phyloP scores from a whole-genome alignment of 2,329 filamentous ascomycete genomes.

The Emergomyces orientalis region DNA sequence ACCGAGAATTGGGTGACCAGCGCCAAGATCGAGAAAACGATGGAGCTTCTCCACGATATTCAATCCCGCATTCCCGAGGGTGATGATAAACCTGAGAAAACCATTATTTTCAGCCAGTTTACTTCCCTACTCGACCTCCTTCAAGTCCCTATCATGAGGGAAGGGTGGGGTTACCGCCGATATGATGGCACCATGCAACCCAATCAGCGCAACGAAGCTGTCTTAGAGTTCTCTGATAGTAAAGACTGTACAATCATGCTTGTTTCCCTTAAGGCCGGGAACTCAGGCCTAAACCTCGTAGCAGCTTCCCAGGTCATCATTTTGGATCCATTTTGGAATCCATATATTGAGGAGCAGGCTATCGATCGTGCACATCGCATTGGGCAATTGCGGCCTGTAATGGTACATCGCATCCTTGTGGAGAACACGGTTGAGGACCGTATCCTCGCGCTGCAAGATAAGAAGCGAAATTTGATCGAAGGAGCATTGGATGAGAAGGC shows the following conservation, averaged over 20 bases:
- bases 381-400: slow-evolving; percentile 64
- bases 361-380: slow-evolving; percentile 85
- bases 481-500: slow-evolving; percentile 70
- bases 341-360: slow-evolving; percentile 84
- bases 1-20: slow-evolving; percentile 62
- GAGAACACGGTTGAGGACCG: slow-evolving; percentile 76
- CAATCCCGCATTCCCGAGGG: slow-evolving; percentile 23
- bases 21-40: slow-evolving; percentile 61
- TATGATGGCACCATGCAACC: slow-evolving; percentile 71
- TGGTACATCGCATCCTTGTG: slow-evolving; percentile 71
- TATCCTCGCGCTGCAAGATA: slow-evolving; percentile 67
- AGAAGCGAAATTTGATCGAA: slow-evolving; percentile 68
- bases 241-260: slow-evolving; percentile 59
- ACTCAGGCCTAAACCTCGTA: slow-evolving; percentile 77
- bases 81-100: slow-evolving; percentile 54
- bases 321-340: slow-evolving; percentile 91
- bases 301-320: slow-evolving; percentile 79
- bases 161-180: slow-evolving; percentile 52
- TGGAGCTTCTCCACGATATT: slow-evolving; percentile 53
- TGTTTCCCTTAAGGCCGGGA: slow-evolving; percentile 69
- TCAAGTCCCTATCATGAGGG: slow-evolving; percentile 58
- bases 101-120: slow-evolving; percentile 74
- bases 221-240: slow-evolving; percentile 57
- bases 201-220: slow-evolving; percentile 55
- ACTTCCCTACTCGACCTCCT: slow-evolving; percentile 69